phyloP scores from a whole-genome alignment of 225 moss, liverwort and hornwort genomes.

The Straminergon stramineum region DNA sequence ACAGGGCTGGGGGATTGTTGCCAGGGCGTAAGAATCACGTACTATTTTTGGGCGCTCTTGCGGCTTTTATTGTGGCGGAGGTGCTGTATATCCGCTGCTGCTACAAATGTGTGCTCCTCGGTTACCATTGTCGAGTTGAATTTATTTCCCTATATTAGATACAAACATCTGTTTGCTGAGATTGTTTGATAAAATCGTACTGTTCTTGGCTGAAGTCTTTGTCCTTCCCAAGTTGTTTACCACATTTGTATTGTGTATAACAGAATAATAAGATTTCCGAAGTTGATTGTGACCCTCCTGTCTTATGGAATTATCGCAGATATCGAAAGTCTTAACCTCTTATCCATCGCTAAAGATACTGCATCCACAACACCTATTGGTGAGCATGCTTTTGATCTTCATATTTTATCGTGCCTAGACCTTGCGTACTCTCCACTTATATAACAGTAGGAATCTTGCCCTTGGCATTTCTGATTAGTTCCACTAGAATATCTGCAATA shows the following conservation, averaged over 20 bases:
- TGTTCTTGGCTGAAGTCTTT: neutral
- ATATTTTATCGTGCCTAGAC: neutral
- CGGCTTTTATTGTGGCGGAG: slow-evolving; percentile 44
- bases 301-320: slow-evolving; percentile 12
- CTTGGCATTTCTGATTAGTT: neutral
- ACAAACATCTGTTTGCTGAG: neutral
- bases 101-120: slow-evolving; percentile 33
- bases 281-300: neutral
- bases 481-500: neutral
- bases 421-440: neutral
- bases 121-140: neutral
- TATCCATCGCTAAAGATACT: slow-evolving; percentile 6
- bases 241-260: neutral
- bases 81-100: slow-evolving; percentile 35
- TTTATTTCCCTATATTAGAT: neutral
- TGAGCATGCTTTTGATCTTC: slow-evolving; percentile 3
- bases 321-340: slow-evolving; percentile 11
- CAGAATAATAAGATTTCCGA: neutral
- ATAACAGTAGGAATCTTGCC: neutral
- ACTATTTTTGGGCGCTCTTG: slow-evolving; percentile 37
- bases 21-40: slow-evolving; percentile 56
- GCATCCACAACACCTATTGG: slow-evolving; percentile 19
- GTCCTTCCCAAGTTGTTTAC: neutral
- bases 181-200: neutral
- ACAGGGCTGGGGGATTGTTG: neutral